A percentile compares a stretch with the other conserved stretches of the same genome.
phyloP scores from a whole-genome alignment of 805 yeast species.

The Suhomyces tanzawaensis region DNA sequence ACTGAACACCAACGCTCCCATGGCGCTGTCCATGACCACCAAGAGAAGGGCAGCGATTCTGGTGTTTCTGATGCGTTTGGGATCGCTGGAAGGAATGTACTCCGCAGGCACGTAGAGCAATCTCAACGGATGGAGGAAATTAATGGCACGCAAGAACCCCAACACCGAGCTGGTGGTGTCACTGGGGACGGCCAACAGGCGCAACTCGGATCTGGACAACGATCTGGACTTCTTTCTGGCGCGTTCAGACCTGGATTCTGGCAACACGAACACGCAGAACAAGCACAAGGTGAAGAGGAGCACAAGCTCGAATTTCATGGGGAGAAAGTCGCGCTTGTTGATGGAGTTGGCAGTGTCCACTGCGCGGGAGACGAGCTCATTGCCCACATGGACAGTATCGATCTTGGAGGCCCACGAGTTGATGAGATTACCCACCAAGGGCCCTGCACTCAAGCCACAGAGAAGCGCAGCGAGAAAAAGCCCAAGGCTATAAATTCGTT shows the following conservation, averaged over 20 bases:
- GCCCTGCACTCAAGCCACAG: conserved; percentile 64
- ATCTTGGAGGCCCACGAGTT: conserved; percentile 2
- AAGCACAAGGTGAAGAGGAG: conserved; percentile 30
- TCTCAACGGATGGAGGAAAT: conserved; percentile 47
- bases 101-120: conserved; percentile 52
- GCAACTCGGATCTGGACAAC: conserved; percentile 20
- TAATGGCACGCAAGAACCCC: conserved; percentile 1
- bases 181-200: conserved; percentile 2
- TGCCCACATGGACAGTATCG: not conserved
- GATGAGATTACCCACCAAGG: conserved; percentile 50
- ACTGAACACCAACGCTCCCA: conserved; percentile 38
- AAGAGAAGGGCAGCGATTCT: conserved; percentile 46
- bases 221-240: conserved; percentile 54
- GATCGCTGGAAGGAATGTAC: not conserved
- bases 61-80: conserved; percentile 6
- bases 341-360: not conserved
- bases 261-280: conserved; percentile 37
- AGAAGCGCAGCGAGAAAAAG: conserved; percentile 56
- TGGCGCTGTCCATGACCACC: conserved; percentile 44
- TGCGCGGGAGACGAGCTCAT: not conserved
- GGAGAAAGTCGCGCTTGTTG: conserved; percentile 25
- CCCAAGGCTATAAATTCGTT: conserved; percentile 59
- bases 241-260: conserved; percentile 61
- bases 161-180: not conserved
- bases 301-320: conserved; percentile 32